Evolutionary conservation across 1,139 yeast species (phyloP), one percentile per base, ranked within the genome.

Genomic region (Blastobotrys illinoisensis): DNA sequence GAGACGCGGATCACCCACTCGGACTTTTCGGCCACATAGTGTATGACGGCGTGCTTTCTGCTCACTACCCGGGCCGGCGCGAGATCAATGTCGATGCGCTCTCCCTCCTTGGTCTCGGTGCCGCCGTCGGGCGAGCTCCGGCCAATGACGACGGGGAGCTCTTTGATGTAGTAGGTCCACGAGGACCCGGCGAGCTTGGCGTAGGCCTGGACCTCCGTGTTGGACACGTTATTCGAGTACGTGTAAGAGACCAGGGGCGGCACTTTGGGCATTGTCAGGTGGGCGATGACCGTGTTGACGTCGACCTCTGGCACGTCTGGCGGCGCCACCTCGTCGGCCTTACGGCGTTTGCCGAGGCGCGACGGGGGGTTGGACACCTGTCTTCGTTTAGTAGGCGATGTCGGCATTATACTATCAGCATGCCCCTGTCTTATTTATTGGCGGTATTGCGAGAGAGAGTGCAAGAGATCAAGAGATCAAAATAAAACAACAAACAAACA

Each of bases 61-160:
- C 95, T 85, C 9, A 93, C 98, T 20, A 93, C 96, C 69, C 93
- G 93, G 9, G 97, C 95, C 1, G 99, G 99, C 2, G 97, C 97
- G 64, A 93, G 75, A 72, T 93, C 99, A 54, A 93, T 90, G 66
- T 90, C 95, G 23, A 88, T 84, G 3, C 68, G 68, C n/a, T 70
- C 74, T 19, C 71, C 51, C 67, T 26, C 64, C 60, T 56, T 60
- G 54, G 57, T 62, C 58, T 46, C 48, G 54, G 21, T 47, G 18
- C 19, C 44, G 54, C 76, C 69, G 28, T 70, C 96, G 13, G 32
- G 32, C 1, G 96, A 88, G 62, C 86, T 86, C 66, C 99, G 79
- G 11, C 99, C 99, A 56, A 93, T 87, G 3, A 86, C 75, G 5
- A 93, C 81, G 16, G 80, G 80, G 54, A 93, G 75, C n/a, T 84